phyloP scores from a whole-genome alignment of 78 protist species.

The Dictyostelium brefeldianum region DNA sequence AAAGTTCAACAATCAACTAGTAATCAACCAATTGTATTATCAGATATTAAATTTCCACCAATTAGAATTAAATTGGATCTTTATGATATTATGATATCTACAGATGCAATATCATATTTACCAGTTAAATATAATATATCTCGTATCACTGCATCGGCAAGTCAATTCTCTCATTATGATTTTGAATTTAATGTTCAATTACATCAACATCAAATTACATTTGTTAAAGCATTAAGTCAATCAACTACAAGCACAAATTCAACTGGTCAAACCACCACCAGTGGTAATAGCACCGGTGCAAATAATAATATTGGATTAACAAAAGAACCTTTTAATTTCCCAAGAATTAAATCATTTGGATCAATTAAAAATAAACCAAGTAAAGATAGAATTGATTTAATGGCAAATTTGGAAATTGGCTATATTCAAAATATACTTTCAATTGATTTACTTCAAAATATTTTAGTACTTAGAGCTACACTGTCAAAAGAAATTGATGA shows the following conservation, averaged over 20 bases:
- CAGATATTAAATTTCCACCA: slow-evolving; percentile 61
- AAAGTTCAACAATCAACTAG: background rate
- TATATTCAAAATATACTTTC: slow-evolving; percentile 53
- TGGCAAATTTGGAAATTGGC: slow-evolving; percentile 64
- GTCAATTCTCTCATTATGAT: slow-evolving; percentile 60
- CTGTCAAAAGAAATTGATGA: slow-evolving; percentile 66
- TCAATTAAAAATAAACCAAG: slow-evolving; percentile 24
- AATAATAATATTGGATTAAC: slow-evolving; percentile 10
- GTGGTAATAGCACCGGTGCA: background rate
- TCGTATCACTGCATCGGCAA: slow-evolving; percentile 29
- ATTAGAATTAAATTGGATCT: slow-evolving; percentile 56
- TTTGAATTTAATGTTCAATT: slow-evolving; percentile 58
- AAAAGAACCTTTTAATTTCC: slow-evolving; percentile 62
- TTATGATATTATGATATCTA: slow-evolving; percentile 53
- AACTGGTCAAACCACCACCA: background rate
- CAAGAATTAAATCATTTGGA: slow-evolving; percentile 70
- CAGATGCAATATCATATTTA: slow-evolving; percentile 56
- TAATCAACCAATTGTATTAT: background rate
- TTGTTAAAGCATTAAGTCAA: slow-evolving; percentile 2
- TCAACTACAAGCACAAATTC: background rate
- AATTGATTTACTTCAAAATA: slow-evolving; percentile 54
- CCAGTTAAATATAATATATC: slow-evolving; percentile 72
- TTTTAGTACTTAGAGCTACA: slow-evolving; percentile 40
- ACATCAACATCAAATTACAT: slow-evolving; percentile 77
- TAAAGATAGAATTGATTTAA: slow-evolving; percentile 34